phyloP scores from a whole-genome alignment of 73 alveolate species.

The Paraurostyla sp. region DNA sequence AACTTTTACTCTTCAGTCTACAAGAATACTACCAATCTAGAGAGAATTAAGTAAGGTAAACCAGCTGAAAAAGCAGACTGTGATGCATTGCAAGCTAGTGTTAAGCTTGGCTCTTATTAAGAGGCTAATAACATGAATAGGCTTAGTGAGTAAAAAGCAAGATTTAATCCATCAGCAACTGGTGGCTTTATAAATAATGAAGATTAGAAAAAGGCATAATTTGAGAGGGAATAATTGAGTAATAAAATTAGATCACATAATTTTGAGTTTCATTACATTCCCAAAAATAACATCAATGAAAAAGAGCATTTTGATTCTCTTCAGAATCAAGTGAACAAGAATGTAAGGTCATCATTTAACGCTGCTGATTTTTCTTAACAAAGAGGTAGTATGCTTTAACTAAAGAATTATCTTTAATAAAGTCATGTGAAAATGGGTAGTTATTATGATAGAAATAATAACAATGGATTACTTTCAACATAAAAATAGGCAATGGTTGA shows the following conservation, averaged over 20 bases:
- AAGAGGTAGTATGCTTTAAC: not conserved
- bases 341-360: not conserved
- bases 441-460: not conserved
- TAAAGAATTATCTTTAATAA: not conserved
- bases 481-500: not conserved
- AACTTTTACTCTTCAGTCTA: slow-evolving; percentile 34
- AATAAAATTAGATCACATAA: slow-evolving; percentile 36
- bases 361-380: not conserved
- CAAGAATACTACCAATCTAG: slow-evolving; percentile 1
- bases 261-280: slow-evolving; percentile 33
- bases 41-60: slow-evolving; percentile 24
- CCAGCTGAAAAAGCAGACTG: slow-evolving; percentile 40
- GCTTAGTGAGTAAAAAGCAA: slow-evolving; percentile 12
- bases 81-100: slow-evolving; percentile 25
- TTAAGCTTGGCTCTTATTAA: not conserved
- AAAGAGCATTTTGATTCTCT: slow-evolving; percentile 23
- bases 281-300: slow-evolving; percentile 1
- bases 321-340: slow-evolving; percentile 6
- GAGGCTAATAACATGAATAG: not conserved
- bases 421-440: slow-evolving; percentile 25
- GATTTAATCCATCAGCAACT: not conserved
- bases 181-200: not conserved
- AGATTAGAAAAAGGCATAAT: not conserved
- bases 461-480: not conserved
- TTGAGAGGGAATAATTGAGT: not conserved